Base-by-base conservation (phyloP, 2,329 filamentous ascomycete species). In the Chaetomium olivaceum region DNA sequence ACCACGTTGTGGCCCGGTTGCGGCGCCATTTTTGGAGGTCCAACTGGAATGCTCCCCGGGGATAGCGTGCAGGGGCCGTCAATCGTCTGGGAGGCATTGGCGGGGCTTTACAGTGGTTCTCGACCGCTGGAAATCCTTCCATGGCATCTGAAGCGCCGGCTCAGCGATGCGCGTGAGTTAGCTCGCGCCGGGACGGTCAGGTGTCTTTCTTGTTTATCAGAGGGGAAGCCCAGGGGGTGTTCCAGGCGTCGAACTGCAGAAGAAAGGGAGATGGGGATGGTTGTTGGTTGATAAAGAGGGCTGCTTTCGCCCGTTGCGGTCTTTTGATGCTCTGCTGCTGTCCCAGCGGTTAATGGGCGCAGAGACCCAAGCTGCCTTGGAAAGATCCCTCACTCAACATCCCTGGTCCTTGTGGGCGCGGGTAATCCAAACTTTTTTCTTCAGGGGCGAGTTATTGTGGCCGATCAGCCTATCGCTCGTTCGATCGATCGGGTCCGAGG, bases 31-130 rank as follows among this genome's bases (percentile, higher is more conserved):
- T 68, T 66, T 25, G 48, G 57, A 33, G 16, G 61, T 56, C 69
- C 70, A 72, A 73, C 70, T 68, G 70, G 69, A 73, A 70, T 62
- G 59, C 61, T 62, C 70, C 66, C 69, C 68, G 71, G 67, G 29
- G 61, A 55, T 62, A 59, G 61, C 65, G 60, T 68, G 67, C 69
- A 69, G 67, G 68, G 68, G 56, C 66, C n/a, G 16, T 27, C 8
- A 58, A 62, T 60, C 62, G 61, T 21, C 68, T 67, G 60, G 62
- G 64, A 56, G 71, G 43, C 62, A 58, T 63, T 59, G 65, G 67
- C 61, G 62, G 64, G 63, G 64, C 33, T 52, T 29, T 55, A 25
- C 29, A 29, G 23, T 21, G 52, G 58, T 52, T 65, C 59, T 67
- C 60, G 62, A 64, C 59, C 65, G 59, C 36, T 58, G 57, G 33